Percentiles rank a stretch among this genome's conserved stretches.
Conservation (phyloP, 163 green algal species). For the Coccomyxa subellipsoidea region DNA sequence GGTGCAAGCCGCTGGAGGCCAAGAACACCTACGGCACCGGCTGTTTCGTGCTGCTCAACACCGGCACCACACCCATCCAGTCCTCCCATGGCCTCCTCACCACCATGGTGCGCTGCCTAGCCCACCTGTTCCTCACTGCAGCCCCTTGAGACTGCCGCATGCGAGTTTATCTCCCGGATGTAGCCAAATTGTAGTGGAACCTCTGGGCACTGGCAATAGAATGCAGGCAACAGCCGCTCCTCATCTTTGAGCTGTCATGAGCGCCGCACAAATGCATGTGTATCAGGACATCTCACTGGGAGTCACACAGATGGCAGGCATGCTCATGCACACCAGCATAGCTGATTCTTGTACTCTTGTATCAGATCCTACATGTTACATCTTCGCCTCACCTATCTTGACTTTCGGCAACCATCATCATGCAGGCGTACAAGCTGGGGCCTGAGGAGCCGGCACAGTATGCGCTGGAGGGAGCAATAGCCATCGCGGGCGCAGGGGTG, state of each 20-base stretch:
- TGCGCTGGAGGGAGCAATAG: conserved; percentile 90
- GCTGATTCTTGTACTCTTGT: too few species aligned
- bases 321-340: too few species aligned
- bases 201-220: too few species aligned
- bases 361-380: too few species aligned
- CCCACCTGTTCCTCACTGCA: background rate
- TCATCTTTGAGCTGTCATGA: too few species aligned
- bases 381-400: too few species aligned
- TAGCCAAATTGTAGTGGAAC: too few species aligned
- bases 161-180: too few species aligned
- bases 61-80: conserved; percentile 41
- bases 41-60: conserved; percentile 97
- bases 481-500: conserved; percentile 83
- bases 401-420: too few species aligned
- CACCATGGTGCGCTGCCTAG: conserved; percentile 70
- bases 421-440: background rate
- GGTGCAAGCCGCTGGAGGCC: conserved; percentile 73
- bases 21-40: conserved; percentile 99
- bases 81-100: conserved; percentile 86
- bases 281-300: background rate
- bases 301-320: background rate
- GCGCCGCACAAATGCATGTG: too few species aligned
- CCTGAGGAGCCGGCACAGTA: conserved; percentile 51
- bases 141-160: too few species aligned
- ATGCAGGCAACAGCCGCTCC: too few species aligned